Percentiles rank a stretch among this genome's conserved stretches.
Conservation (phyloP, 2,329 filamentous ascomycete species). For the Meredithiella fracta region DNA sequence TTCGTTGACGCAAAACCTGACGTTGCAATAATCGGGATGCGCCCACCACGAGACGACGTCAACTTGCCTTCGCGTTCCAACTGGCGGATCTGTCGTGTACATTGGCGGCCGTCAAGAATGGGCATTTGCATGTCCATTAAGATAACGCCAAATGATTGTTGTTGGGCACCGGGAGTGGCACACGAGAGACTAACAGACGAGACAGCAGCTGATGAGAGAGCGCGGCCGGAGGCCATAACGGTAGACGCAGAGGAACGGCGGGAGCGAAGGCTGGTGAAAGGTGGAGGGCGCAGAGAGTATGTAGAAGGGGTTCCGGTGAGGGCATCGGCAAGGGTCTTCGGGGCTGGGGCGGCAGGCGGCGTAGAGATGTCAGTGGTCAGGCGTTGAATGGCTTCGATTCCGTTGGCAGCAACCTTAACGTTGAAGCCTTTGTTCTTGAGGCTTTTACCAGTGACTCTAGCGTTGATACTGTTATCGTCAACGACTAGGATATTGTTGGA, state of each 20-base stretch:
- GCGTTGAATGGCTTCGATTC: slow-evolving; percentile 38
- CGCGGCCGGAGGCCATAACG: slow-evolving; percentile 2
- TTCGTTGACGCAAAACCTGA: slow-evolving; percentile 52
- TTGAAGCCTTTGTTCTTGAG: slow-evolving; percentile 43
- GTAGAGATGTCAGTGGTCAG: neutral
- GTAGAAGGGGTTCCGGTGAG: neutral
- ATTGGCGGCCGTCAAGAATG: slow-evolving; percentile 65
- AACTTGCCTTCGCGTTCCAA: slow-evolving; percentile 42
- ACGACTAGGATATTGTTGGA: slow-evolving; percentile 38
- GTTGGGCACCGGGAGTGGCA: neutral
- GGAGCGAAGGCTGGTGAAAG: slow-evolving; percentile 6
- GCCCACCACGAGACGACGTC: slow-evolving; percentile 26
- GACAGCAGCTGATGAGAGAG: neutral
- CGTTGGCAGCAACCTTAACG: slow-evolving; percentile 47
- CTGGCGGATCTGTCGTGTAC: slow-evolving; percentile 50
- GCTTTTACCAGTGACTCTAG: slow-evolving; percentile 45
- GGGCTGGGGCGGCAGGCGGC: neutral
- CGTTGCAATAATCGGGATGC: slow-evolving; percentile 47
- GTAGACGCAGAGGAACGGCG: slow-evolving; percentile 9
- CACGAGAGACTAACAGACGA: slow-evolving; percentile 24
- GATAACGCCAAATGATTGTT: slow-evolving; percentile 34
- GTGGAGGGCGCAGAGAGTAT: slow-evolving; percentile 1
- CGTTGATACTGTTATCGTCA: slow-evolving; percentile 53
- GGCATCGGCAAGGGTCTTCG: neutral
- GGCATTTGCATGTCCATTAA: slow-evolving; percentile 77